Evolutionary conservation across 768 basidiomycete genomes (phyloP), one percentile per base, ranked within the genome.

Genomic region (Lentinula aciculospora): DNA sequence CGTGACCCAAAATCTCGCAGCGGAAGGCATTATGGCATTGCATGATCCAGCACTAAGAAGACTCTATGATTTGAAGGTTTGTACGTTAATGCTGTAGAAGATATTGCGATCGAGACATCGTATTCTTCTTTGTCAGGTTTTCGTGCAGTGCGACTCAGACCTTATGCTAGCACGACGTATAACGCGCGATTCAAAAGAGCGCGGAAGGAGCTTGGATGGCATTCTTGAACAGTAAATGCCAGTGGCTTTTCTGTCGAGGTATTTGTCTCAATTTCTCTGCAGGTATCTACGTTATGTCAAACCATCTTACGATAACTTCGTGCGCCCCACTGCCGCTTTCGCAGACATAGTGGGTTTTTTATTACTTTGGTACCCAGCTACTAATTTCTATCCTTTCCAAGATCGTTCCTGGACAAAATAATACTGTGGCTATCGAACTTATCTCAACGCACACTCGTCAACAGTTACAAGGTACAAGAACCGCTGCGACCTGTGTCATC

Each of bases 91-190:
- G 5, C 19, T 59, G n/a, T 15, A 48, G 17, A 21, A 12, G 25
- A 19, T 17, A 9, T 32, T 21, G n/a, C 32, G 19, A 3, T 12
- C 23, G 36, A 25, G 5, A 45, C 15, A 3, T 57, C 5, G 44
- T 46, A 13, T 40, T 1, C 19, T 36, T 6, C 7, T 50, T 27
- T 25, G 36, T 23, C 56, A 92, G 88, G 77, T 94, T 3, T 94
- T 92, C 61, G 93, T 94, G 6, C 92, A 96, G 75, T 91, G 89
- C 59, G 94, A 98, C 68, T 88, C 94, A 7, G 97, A 99, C 69
- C 74, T 98, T 21, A 99, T 99, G 97, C 86, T 99, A 48, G 93
- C 96, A 1, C 84, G 97, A 58, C 84, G 97, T 37, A 88, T 99
- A 55, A 78, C 83, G 61, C 80, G 97, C 56, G 97, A 98, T 65